Evolutionary conservation across 352 stramenopile genomes (phyloP), one percentile per base, ranked within the genome.

Genomic region (Phytopythium vexans): DNA sequence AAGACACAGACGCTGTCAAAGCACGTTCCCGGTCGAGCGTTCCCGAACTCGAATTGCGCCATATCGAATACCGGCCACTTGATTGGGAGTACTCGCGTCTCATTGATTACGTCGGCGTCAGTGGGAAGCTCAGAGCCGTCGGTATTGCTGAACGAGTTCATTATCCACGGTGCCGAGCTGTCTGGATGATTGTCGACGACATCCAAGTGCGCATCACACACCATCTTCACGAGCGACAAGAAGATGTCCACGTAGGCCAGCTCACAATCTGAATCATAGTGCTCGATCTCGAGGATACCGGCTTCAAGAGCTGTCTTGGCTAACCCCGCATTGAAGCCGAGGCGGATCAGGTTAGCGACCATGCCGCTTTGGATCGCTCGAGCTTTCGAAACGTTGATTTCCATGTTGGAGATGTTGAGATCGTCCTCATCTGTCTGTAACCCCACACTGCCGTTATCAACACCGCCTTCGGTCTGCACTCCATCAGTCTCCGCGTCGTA

Each of bases 31-130:
- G 59, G 12, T 4, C 85, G 85, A 3, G 85, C 80, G 43, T 86
- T 94, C 32, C 81, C 82, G 50, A 94, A 93, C 55, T 94, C 85
- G 27, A 93, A 94, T 58, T 93, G 85, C 0, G 85, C 85, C 85
- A 94, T 94, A 49, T 94, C 85, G 52, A 94, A 93, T 7, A 94
- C 82, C 27, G 85, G 85, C 85, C 85, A 94, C 46, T 92, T 89
- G 55, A 90, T 85, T n/a, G 72, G 65, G 16, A 81, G 61, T 45
- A 77, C 27, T 16, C 42, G n/a, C 27, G 21, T 38, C 12, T 39
- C 43, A 12, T 37, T 14, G 12, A 49, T 6, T 5, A 1, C 21
- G n/a, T 32, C 32, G 14, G 9, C 21, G 21, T 27, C 21, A 27
- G 21, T 27, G 21, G 21, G 21, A 27, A 27, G 27, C 21, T 14